Percentiles rank a stretch among this genome's conserved stretches.
phyloP scores from a whole-genome alignment of 2,329 filamentous ascomycete genomes.

The Ascocoryne sarcoides region DNA sequence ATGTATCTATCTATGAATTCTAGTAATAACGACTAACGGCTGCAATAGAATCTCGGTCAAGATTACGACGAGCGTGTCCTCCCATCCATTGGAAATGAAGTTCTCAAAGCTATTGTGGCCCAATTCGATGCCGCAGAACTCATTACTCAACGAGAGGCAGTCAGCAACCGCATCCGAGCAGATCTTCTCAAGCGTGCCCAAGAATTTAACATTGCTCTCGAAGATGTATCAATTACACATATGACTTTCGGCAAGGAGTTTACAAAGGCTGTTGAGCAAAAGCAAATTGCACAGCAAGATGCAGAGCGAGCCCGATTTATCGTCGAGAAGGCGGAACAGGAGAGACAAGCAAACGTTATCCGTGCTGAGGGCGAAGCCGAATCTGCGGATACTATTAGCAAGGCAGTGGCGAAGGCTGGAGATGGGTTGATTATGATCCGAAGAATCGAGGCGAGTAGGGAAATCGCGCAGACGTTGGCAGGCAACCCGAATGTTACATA shows the following conservation, averaged over 20 bases:
- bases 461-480: conserved; percentile 86
- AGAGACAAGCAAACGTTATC: conserved; percentile 97
- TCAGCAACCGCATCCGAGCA: conserved; percentile 85
- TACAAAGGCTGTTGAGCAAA: conserved; percentile 97
- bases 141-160: conserved; percentile 96
- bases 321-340: conserved; percentile 97
- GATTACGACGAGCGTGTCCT: conserved; percentile 99
- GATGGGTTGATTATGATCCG: conserved; percentile 93
- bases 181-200: conserved; percentile 87
- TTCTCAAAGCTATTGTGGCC: conserved; percentile 95
- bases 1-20: conserved; percentile 25
- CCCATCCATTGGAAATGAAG: conserved; percentile 98
- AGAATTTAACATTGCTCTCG: conserved; percentile 98
- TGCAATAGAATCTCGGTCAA: conserved; percentile 74
- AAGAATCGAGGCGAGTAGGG: conserved; percentile 92
- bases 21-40: conserved; percentile 1
- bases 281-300: conserved; percentile 99
- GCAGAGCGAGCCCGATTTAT: conserved; percentile 96
- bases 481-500: conserved; percentile 94
- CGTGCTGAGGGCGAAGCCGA: conserved; percentile 96
- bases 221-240: conserved; percentile 98
- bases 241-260: conserved; percentile 99
- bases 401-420: conserved; percentile 84
- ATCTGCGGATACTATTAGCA: conserved; percentile 89
- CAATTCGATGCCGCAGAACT: conserved; percentile 98